Conservation (phyloP, 352 stramenopile species). For the Phytophthora syringae region DNA sequence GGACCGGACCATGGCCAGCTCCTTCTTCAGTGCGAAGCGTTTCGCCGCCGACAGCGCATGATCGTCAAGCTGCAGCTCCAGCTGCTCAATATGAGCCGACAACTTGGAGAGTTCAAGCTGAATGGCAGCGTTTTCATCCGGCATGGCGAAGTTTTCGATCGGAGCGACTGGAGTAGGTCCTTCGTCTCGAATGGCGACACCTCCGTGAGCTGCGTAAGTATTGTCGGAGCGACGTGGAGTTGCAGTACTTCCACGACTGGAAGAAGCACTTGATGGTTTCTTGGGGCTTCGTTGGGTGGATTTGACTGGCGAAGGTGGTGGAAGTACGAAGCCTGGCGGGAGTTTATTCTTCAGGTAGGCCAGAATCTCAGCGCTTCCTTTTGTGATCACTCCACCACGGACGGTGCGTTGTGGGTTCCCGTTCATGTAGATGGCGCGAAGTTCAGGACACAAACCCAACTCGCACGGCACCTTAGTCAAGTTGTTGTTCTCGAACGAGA, state of each 20-base stretch:
- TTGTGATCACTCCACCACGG: constrained; percentile 70
- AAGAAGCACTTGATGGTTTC: constrained; percentile 12
- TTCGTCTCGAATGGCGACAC: not conserved
- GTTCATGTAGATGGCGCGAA: constrained; percentile 84
- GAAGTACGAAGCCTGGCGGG: constrained; percentile 44
- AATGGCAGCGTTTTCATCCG: constrained; percentile 13
- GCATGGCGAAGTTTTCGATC: constrained; percentile 10
- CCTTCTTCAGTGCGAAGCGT: constrained; percentile 84
- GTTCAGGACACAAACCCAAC: constrained; percentile 63
- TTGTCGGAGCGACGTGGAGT: constrained; percentile 4
- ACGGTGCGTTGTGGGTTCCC: constrained; percentile 88
- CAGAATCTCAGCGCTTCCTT: constrained; percentile 78
- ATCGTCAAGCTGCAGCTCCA: constrained; percentile 73
- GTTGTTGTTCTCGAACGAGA: constrained; percentile 90
- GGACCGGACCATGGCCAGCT: constrained; percentile 73
- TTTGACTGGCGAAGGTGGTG: constrained; percentile 23
- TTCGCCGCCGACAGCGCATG: constrained; percentile 71
- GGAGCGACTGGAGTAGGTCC: constrained; percentile 23
- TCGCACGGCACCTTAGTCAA: constrained; percentile 65
- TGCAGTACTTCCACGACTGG: constrained; percentile 2
- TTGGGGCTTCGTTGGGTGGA: constrained; percentile 2
- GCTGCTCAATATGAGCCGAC: constrained; percentile 48
- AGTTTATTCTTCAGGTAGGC: constrained; percentile 86
- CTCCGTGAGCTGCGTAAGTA: constrained; percentile 23
- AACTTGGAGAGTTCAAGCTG: constrained; percentile 37